phyloP scores from a whole-genome alignment of 805 yeast species.

The Torulaspora indica region DNA sequence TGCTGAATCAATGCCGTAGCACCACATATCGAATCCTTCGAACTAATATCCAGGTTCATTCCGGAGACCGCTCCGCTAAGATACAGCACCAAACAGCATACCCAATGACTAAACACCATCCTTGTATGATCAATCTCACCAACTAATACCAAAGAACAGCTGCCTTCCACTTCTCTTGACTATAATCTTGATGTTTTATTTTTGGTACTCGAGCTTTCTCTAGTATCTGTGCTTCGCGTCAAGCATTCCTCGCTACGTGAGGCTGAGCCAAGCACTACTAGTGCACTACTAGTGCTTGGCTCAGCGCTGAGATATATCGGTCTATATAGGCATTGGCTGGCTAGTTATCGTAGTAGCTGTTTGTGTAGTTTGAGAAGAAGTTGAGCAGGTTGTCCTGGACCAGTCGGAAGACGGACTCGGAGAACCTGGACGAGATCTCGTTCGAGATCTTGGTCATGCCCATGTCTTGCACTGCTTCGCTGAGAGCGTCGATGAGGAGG shows the following conservation, averaged over 20 bases:
- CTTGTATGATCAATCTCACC: neutral
- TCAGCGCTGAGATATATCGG: neutral
- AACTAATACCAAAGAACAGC: neutral
- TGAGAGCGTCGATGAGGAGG: slow-evolving; percentile 50
- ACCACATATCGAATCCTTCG: slow-evolving; percentile 46
- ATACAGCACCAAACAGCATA: slow-evolving; percentile 5
- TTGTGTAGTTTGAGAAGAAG: slow-evolving; percentile 28
- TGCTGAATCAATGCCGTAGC: slow-evolving; percentile 54
- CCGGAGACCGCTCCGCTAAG: slow-evolving; percentile 20
- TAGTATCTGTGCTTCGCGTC: neutral
- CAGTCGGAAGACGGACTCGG: slow-evolving; percentile 37
- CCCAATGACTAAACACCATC: neutral
- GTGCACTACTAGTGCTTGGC: neutral
- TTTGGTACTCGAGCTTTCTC: slow-evolving; percentile 4
- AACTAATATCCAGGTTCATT: slow-evolving; percentile 39
- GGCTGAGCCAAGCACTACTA: slow-evolving; percentile 6
- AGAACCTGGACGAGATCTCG: slow-evolving; percentile 62
- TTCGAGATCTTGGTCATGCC: slow-evolving; percentile 75
- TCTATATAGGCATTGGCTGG: slow-evolving; percentile 2
- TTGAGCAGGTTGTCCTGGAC: slow-evolving; percentile 29
- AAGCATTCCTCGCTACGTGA: neutral
- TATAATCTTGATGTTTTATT: slow-evolving; percentile 2
- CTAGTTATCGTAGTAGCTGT: slow-evolving; percentile 30
- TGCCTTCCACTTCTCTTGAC: neutral
- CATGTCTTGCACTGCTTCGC: slow-evolving; percentile 62